Percentiles rank a stretch among this genome's conserved stretches.
Conservation (phyloP, 106 monocot species). For the Dendrobium catenatum region DNA sequence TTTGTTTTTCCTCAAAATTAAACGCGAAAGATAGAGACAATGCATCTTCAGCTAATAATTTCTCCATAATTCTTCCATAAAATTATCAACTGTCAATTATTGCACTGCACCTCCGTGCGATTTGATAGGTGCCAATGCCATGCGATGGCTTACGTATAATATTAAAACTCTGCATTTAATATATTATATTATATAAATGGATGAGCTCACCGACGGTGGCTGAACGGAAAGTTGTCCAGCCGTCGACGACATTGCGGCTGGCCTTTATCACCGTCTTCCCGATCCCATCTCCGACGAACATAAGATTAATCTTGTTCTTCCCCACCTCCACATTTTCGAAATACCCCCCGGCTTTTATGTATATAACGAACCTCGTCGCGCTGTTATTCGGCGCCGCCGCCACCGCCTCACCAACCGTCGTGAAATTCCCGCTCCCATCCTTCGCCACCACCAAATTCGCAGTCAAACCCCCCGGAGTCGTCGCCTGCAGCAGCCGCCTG, state of each 20-base stretch:
- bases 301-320: slow-evolving; percentile 38
- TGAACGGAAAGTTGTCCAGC: slow-evolving; percentile 39
- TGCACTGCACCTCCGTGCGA: no score
- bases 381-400: slow-evolving; percentile 37
- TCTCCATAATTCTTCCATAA: no score
- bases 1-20: no score
- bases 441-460: slow-evolving; percentile 34
- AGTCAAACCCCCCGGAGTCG: background rate
- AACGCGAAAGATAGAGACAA: no score
- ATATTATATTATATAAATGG: no score
- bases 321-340: slow-evolving; percentile 38
- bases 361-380: slow-evolving; percentile 28
- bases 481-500: slow-evolving; percentile 3
- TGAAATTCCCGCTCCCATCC: slow-evolving; percentile 52
- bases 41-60: no score
- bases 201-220: slow-evolving; percentile 30
- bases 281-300: slow-evolving; percentile 50
- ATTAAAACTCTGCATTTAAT: no score
- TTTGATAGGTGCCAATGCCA: no score
- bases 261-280: slow-evolving; percentile 44
- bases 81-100: no score
- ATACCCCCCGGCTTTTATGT: slow-evolving; percentile 48
- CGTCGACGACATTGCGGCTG: slow-evolving; percentile 31
- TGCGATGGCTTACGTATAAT: no score
- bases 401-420: slow-evolving; percentile 31